A percentile compares a stretch with the other conserved stretches of the same genome.
Conservation (phyloP, 176 grass and related monocot species). For the Luzula sylvatica region DNA sequence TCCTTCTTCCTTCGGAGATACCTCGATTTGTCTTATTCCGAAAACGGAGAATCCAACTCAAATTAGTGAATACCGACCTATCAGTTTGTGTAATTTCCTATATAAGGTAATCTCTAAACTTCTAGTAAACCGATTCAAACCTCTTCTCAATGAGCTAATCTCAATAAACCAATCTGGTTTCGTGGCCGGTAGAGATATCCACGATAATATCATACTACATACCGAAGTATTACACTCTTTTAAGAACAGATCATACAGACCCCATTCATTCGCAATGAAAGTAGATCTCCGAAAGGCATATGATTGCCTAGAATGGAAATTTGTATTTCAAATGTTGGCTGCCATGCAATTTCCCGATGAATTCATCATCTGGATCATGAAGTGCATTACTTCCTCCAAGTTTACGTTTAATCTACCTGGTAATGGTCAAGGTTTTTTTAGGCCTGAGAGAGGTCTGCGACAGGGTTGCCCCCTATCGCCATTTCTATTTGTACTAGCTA, state of each 20-base stretch:
- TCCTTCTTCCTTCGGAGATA: neutral
- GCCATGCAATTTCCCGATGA: neutral
- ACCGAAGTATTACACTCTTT: neutral
- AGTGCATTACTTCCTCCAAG: neutral
- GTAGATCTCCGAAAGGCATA: neutral
- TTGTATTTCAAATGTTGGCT: neutral
- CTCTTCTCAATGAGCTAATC: neutral
- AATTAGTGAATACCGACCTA: neutral
- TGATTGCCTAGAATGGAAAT: neutral
- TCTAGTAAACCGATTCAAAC: neutral
- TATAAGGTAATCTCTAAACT: neutral
- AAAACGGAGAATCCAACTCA: neutral
- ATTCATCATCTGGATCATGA: neutral
- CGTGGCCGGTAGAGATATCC: too few relatives aligned
- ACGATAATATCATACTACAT: too few relatives aligned
- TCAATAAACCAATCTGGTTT: too few relatives aligned
- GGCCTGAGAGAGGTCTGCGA: neutral
- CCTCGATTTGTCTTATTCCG: neutral
- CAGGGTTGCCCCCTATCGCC: neutral
- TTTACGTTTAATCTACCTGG: neutral
- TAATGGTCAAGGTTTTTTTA: neutral
- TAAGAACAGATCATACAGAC: neutral
- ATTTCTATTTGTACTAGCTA: neutral
- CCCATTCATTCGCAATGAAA: neutral
- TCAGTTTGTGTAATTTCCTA: neutral